Percentiles rank a stretch among this genome's conserved stretches.
Conservation (phyloP, 441 rosid genomes). For the Gossypium schwendimanii region DNA sequence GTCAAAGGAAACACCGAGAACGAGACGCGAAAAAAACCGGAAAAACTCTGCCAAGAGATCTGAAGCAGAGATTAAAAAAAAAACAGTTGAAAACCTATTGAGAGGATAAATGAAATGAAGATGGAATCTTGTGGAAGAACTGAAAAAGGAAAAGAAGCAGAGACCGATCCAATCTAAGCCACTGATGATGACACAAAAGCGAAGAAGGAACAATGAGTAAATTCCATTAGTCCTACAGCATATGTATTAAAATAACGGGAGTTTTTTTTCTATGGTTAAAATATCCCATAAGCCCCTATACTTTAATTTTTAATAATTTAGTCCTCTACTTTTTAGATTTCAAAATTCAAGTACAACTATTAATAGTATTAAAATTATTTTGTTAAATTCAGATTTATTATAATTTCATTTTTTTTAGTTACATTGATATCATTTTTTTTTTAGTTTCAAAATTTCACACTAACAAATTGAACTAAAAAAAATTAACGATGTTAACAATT, state of each 20-base stretch:
- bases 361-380: too few species aligned
- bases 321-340: too few species aligned
- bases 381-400: too few species aligned
- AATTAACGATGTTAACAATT: too few species aligned
- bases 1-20: slow-evolving; percentile 17
- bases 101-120: not conserved
- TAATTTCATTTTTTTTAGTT: too few species aligned
- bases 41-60: slow-evolving; percentile 43
- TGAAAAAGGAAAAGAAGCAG: slow-evolving; percentile 10
- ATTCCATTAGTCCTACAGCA: not conserved
- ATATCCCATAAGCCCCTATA: too few species aligned
- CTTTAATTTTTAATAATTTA: too few species aligned
- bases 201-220: not conserved
- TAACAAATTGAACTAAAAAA: too few species aligned
- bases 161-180: slow-evolving; percentile 32
- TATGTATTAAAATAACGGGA: not conserved
- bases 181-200: slow-evolving; percentile 16
- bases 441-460: too few species aligned
- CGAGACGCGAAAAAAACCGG: not conserved
- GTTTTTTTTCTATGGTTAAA: not conserved
- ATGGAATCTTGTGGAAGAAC: not conserved
- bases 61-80: slow-evolving; percentile 30
- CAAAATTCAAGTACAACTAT: too few species aligned
- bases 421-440: too few species aligned
- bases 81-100: slow-evolving; percentile 17